phyloP scores from a whole-genome alignment of 768 basidiomycete species.

The Hygrocybe punicea region DNA sequence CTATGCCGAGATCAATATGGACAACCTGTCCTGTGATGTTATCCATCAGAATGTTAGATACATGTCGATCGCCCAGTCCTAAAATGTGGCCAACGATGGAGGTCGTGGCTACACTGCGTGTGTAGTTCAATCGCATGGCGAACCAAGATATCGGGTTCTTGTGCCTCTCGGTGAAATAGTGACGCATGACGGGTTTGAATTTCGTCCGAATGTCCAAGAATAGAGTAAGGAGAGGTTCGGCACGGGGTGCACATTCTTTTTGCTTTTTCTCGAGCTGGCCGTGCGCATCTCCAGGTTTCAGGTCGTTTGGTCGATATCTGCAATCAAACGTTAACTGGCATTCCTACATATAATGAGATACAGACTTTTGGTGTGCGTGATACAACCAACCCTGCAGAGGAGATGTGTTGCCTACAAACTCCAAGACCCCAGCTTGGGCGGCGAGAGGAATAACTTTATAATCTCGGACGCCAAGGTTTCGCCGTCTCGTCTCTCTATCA shows the following conservation, averaged over 20 bases:
- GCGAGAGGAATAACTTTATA: slow-evolving; percentile 90
- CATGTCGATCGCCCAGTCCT: slow-evolving; percentile 90
- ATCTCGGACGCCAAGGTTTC: slow-evolving; percentile 69
- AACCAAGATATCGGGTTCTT: slow-evolving; percentile 91
- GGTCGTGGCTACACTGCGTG: slow-evolving; percentile 87
- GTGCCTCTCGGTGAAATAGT: slow-evolving; percentile 89
- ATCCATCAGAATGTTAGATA: slow-evolving; percentile 89
- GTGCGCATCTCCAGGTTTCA: slow-evolving; percentile 33
- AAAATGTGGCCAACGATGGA: slow-evolving; percentile 92
- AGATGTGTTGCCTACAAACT: slow-evolving; percentile 81
- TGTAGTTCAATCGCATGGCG: slow-evolving; percentile 82
- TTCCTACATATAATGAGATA: not conserved
- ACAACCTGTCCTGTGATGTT: slow-evolving; percentile 79
- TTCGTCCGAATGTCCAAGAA: slow-evolving; percentile 40
- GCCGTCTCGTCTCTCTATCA: slow-evolving; percentile 73
- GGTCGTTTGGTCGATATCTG: slow-evolving; percentile 69
- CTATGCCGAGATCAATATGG: slow-evolving; percentile 95
- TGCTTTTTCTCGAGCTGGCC: slow-evolving; percentile 28
- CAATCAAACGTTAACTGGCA: not conserved
- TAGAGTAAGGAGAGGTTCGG: slow-evolving; percentile 11
- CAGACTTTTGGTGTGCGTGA: slow-evolving; percentile 60
- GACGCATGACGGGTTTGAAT: slow-evolving; percentile 86
- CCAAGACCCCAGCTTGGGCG: slow-evolving; percentile 75
- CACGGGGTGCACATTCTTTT: slow-evolving; percentile 12
- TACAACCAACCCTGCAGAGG: slow-evolving; percentile 63